A percentile compares a stretch with the other conserved stretches of the same genome.
Conservation (phyloP, 192 early-diverging fungal genomes). For the Mortierella antarctica region DNA sequence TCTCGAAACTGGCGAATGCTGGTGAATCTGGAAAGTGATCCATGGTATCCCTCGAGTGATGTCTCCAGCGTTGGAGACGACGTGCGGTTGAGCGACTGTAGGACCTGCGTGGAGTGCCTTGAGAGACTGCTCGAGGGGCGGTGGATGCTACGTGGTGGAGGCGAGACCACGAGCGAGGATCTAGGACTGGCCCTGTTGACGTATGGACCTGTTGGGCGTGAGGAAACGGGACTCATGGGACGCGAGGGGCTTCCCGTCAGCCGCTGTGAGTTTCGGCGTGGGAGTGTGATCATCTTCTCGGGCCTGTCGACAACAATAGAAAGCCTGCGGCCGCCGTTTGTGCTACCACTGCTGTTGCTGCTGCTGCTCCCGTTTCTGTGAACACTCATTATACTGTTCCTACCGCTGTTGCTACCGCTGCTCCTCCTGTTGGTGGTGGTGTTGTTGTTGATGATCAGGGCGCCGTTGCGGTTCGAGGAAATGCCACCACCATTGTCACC, state of each 20-base stretch:
- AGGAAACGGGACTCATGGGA: conserved; percentile 44
- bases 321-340: conserved; percentile 18
- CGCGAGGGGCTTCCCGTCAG: conserved; percentile 35
- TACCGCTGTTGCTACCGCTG: conserved; percentile 1
- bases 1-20: conserved; percentile 22
- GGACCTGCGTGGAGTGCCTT: conserved; percentile 28
- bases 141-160: conserved; percentile 45
- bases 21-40: conserved; percentile 13
- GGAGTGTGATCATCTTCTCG: conserved; percentile 31
- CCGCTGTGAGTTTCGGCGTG: conserved; percentile 36
- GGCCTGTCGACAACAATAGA: conserved; percentile 26
- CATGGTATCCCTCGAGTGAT: background rate
- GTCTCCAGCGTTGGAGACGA: conserved; percentile 1
- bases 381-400: background rate
- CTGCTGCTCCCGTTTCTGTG: background rate
- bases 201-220: conserved; percentile 35
- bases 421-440: background rate
- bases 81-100: conserved; percentile 1
- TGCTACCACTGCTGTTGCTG: conserved; percentile 10
- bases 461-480: no score
- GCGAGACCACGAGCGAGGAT: conserved; percentile 34
- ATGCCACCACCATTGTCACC: no score
- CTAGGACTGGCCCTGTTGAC: conserved; percentile 19
- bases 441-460: background rate
- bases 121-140: conserved; percentile 25